Base-by-base conservation (phyloP, 371 early-diverging fungal species). In the Apophysomyces trapeziformis region DNA sequence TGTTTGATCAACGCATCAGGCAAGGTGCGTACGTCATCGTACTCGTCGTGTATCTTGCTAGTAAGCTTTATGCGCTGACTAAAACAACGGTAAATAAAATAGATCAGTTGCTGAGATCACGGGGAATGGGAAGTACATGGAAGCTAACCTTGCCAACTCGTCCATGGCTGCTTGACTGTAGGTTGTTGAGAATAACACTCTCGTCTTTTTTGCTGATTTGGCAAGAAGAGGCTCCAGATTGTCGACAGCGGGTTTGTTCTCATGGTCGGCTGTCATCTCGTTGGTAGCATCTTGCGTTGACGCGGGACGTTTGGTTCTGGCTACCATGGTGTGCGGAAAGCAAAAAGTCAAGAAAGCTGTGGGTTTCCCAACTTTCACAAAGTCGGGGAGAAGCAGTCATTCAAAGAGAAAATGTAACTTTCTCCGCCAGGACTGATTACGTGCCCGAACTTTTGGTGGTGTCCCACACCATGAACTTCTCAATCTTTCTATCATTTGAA, bases 41-140 rank as follows among this genome's bases (percentile, higher is more conserved):
- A 93, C 69, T 93, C 94, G 65, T 92, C 92, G 60, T 80, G 68
- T 60, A 91, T 88, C 78, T 92, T 92, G 57, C 90, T 84, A 11
- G 89, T 83, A 38, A 94, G 75, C 76, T 90, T 91, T 39, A 86
- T 72, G 54, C 90, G 87, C 77, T 92, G 92, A 63, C 87, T 87
- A 62, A 26, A 18, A 9, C 5, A 13, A 18, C 38, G 64, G 58
- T 32, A 26, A 26, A 57, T 57, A 8, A 26, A 26, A 26, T 26
- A 26, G 32, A 26, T 26, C 32, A 26, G 32, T 26, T 26, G 32
- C 32, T 26, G 32, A 26, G 2, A 26, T 26, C 32, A 39, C 8
- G 4, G 18, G 57, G 39, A 46, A 58, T 18, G 57, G 57, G 16
- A 3, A 5, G 41, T 26, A 8, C 41, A 43, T 21, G 50, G 45